Base-by-base conservation (phyloP, 257 asterid species). In the Capsicum rhomboideum region DNA sequence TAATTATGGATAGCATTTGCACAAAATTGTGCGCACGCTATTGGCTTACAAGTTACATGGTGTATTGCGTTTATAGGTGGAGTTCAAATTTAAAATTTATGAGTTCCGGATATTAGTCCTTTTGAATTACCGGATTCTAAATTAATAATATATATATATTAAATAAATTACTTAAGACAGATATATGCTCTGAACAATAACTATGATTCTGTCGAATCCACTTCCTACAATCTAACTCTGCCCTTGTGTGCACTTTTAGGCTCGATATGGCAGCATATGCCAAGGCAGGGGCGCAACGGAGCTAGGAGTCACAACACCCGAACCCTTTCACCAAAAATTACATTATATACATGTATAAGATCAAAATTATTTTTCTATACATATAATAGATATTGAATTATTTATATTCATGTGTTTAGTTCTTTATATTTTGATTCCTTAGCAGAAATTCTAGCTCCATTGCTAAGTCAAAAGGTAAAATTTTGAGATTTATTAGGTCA, bases 71-170 rank as follows among this genome's bases (percentile, higher is more conserved):
- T 1, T 28, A 1, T 1, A 17, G 3, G 10, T 0, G 2, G 8
- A 58, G 11, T n/a, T 2, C 10, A 2, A 21, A 56, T 59, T 59
- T 59, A 6, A 59, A 21, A 21, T 23, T 59, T 59, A 21, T 23
- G 4, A 59, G 0, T 10, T 10, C 1, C 0, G 4, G 9, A 21
- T 59, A n/a, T 56, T n/a, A 56, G 13, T 56, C 6, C 13, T 20
- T 56, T 56, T n/a, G 2, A n/a, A n/a, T 3, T n/a, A n/a, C 0
- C 0, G 1, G 17, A 0, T 21, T 59, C 0, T 10, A 10, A 12
- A n/a, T 21, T 23, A 21, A 2, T 3, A 10, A 23, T 23, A 10
- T 61, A 6, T 61, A 11, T 9, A 23, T 23, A 59, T 4, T 21
- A 0, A 59, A 23, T 8, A 8, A 21, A 10, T 10, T 23, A 10